phyloP scores from a whole-genome alignment of 306 rosid genomes.

The Arachis hypogaea region DNA sequence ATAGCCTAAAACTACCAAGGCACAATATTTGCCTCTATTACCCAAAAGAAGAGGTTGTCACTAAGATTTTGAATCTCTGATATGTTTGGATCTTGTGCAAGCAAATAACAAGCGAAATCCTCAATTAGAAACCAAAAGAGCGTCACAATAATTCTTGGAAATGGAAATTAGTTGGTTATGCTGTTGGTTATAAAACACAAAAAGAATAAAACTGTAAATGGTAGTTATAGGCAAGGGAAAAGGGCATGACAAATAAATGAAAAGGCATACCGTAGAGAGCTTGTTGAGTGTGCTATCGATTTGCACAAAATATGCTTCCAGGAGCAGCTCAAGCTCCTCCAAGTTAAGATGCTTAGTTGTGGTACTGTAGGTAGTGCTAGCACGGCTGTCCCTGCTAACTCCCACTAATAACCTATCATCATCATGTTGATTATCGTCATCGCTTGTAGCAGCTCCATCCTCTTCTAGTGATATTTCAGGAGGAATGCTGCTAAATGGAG shows the following conservation, averaged over 20 bases:
- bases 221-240: too few species aligned
- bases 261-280: conserved; percentile 48
- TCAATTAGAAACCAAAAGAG: conserved; percentile 3
- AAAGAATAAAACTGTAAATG: neutral
- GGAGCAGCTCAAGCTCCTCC: conserved; percentile 96
- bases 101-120: conserved; percentile 19
- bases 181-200: neutral
- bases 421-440: conserved; percentile 49
- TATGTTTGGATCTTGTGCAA: neutral
- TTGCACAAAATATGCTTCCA: conserved; percentile 44
- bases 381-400: conserved; percentile 61
- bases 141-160: conserved; percentile 2
- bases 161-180: neutral
- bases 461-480: conserved; percentile 65
- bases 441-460: conserved; percentile 39
- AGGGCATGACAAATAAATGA: neutral
- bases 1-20: too few species aligned
- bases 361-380: conserved; percentile 66
- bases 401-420: conserved; percentile 37
- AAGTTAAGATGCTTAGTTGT: conserved; percentile 76
- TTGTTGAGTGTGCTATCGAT: conserved; percentile 34
- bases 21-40: too few species aligned
- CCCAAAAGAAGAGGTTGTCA: too few species aligned
- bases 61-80: neutral
- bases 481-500: conserved; percentile 39